These are phyloP conservation scores for Oryza brachyantha DNA, from an alignment of 176 grass and related monocot genomes.

Conservation along the genomic window DNA sequence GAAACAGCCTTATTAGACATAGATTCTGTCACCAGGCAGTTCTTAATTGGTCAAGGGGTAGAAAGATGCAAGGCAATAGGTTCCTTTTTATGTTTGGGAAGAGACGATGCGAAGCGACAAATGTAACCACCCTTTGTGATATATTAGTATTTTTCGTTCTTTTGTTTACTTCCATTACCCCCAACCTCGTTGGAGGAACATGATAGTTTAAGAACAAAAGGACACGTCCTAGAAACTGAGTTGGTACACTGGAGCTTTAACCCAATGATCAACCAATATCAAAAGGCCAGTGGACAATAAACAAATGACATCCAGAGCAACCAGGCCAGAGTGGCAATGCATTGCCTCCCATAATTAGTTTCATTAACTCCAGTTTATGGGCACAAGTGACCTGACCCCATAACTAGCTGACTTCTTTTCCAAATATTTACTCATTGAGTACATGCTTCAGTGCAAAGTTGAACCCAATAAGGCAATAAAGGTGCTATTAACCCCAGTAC, in stretches of 20 bases:
- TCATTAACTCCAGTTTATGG: neutral
- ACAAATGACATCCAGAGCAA: neutral
- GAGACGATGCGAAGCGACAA: neutral
- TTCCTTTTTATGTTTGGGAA: neutral
- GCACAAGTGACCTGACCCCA: neutral
- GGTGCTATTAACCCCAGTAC: neutral
- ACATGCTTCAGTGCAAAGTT: neutral
- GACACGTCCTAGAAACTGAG: neutral
- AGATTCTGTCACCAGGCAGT: neutral
- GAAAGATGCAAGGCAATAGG: neutral
- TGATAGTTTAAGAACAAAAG: neutral
- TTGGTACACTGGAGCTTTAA: neutral
- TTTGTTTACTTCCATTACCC: neutral
- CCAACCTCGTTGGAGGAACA: constrained; percentile 13
- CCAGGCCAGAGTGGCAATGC: neutral
- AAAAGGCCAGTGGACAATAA: neutral
- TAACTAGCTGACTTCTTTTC: neutral
- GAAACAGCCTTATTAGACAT: neutral
- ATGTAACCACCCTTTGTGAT: neutral
- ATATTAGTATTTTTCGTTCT: neutral
- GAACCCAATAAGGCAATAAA: too few species aligned
- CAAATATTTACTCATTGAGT: neutral
- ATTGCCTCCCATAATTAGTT: neutral
- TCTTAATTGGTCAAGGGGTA: neutral
- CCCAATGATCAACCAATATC: neutral